Conservation (phyloP, 305 asterid genomes). For the Fraxinus paxiana region DNA sequence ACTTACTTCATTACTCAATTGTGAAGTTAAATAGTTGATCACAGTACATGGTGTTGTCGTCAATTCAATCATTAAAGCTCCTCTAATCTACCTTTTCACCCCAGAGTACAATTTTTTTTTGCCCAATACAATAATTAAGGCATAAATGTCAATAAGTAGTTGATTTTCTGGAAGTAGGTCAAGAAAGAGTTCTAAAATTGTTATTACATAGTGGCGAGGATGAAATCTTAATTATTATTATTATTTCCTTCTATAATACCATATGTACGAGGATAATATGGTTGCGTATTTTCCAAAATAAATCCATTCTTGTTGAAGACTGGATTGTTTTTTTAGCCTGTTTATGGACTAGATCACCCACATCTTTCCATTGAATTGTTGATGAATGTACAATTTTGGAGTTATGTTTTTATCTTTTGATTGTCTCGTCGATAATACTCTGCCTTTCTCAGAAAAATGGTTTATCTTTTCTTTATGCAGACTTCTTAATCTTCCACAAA, state of each 20-base stretch:
- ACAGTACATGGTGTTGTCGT: background rate
- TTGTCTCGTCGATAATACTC: background rate
- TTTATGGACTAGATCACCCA: background rate
- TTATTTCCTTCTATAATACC: background rate
- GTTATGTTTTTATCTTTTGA: background rate
- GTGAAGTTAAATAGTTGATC: background rate
- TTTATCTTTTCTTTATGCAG: slow-evolving; percentile 41
- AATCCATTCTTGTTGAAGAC: background rate
- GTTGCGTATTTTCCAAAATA: background rate
- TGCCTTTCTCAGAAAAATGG: background rate
- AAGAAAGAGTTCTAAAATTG: background rate
- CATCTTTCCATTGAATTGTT: background rate
- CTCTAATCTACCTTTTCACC: background rate
- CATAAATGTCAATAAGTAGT: background rate
- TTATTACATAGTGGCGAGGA: background rate
- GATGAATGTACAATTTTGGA: background rate
- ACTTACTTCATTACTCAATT: background rate
- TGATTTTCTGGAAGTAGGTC: slow-evolving; percentile 1
- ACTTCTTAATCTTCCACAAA: slow-evolving; percentile 65
- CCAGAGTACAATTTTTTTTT: background rate
- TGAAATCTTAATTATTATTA: background rate
- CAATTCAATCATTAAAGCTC: background rate
- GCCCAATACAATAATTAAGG: background rate
- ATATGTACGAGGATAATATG: background rate
- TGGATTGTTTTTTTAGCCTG: background rate